These are phyloP conservation scores for Epichloe bromicola DNA, from an alignment of 2,329 filamentous ascomycete species.

Conservation along the genomic window DNA sequence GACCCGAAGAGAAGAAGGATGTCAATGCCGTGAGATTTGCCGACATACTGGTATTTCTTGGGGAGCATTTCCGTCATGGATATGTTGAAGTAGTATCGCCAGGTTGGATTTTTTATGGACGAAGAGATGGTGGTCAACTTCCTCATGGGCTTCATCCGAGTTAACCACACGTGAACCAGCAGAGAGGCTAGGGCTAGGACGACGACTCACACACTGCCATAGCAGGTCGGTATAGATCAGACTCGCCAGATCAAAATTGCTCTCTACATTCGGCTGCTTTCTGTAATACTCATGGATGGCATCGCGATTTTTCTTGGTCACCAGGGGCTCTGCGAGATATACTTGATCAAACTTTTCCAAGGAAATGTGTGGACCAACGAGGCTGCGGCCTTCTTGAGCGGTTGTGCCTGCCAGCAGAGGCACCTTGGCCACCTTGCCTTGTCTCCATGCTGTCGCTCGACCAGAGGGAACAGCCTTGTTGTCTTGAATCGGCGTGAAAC, in stretches of 20 bases:
- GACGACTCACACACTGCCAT: slow-evolving; percentile 14
- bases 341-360: slow-evolving; percentile 10
- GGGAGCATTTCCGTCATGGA: slow-evolving; percentile 12
- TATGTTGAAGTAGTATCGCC: slow-evolving; percentile 16
- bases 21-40: slow-evolving; percentile 16
- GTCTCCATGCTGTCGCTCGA: slow-evolving; percentile 11
- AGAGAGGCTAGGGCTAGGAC: neutral
- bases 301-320: slow-evolving; percentile 4
- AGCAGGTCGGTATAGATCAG: slow-evolving; percentile 16
- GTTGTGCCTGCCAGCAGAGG: slow-evolving; percentile 15
- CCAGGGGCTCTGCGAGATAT: slow-evolving; percentile 8
- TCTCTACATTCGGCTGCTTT: slow-evolving; percentile 3
- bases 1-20: slow-evolving; percentile 12
- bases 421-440: slow-evolving; percentile 9
- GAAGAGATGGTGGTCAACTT: slow-evolving; percentile 12
- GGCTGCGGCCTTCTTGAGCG: slow-evolving; percentile 12
- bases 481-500: slow-evolving; percentile 10
- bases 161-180: neutral
- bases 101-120: slow-evolving; percentile 10
- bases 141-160: slow-evolving; percentile 11
- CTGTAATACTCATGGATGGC: slow-evolving; percentile 10
- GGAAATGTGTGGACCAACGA: slow-evolving; percentile 13
- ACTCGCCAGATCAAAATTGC: slow-evolving; percentile 14
- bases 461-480: slow-evolving; percentile 8
- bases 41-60: slow-evolving; percentile 11